Percentiles rank a stretch among this genome's conserved stretches.
These are phyloP conservation scores for Saccharum officinarum DNA, from an alignment of 176 grass and related monocot genomes.

Conservation along the genomic window DNA sequence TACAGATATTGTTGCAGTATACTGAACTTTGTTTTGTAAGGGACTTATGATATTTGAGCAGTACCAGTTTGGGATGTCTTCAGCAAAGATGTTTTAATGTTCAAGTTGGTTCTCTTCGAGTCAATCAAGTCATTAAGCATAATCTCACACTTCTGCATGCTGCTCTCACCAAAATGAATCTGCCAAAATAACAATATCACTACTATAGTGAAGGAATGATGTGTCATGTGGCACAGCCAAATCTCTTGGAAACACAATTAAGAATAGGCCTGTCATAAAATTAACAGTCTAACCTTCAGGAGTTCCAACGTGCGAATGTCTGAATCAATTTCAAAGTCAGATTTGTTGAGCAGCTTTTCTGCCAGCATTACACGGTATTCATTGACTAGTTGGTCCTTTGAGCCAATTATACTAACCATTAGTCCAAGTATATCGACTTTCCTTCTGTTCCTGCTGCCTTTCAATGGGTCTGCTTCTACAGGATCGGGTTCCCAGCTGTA, in stretches of 20 bases:
- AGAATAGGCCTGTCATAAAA: slow-evolving; percentile 11
- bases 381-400: slow-evolving; percentile 93
- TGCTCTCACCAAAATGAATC: slow-evolving; percentile 98
- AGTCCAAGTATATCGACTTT: slow-evolving; percentile 96
- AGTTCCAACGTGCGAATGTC: slow-evolving; percentile 97
- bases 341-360: slow-evolving; percentile 94
- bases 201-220: slow-evolving; percentile 9
- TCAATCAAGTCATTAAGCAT: slow-evolving; percentile 99
- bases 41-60: slow-evolving; percentile 25
- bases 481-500: slow-evolving; percentile 95
- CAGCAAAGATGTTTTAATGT: slow-evolving; percentile 89
- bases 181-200: slow-evolving; percentile 49
- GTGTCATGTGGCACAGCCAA: slow-evolving; percentile 13
- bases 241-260: slow-evolving; percentile 21
- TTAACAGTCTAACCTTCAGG: slow-evolving; percentile 74
- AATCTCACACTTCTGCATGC: slow-evolving; percentile 99
- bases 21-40: slow-evolving; percentile 24
- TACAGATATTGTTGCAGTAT: slow-evolving; percentile 34
- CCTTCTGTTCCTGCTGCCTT: slow-evolving; percentile 91
- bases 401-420: slow-evolving; percentile 96
- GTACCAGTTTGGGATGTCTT: slow-evolving; percentile 44
- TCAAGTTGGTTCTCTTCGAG: slow-evolving; percentile 95
- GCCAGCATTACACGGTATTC: slow-evolving; percentile 98
- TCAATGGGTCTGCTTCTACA: slow-evolving; percentile 83
- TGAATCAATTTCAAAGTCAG: slow-evolving; percentile 97